Base-by-base conservation (phyloP, 2,329 filamentous ascomycete genomes). In the Aureobasidium lini region DNA sequence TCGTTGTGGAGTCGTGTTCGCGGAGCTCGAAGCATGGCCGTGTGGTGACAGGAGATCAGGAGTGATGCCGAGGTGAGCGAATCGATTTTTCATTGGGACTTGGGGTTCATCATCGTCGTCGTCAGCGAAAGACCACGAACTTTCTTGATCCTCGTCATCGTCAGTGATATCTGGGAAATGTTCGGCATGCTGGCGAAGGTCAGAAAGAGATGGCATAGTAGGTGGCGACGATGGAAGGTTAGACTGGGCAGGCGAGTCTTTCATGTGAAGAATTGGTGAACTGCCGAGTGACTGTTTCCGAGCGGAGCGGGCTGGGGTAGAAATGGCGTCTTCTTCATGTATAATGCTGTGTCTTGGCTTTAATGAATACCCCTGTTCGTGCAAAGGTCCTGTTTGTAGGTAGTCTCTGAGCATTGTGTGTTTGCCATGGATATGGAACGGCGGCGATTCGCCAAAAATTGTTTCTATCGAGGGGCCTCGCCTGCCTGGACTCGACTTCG, bases 381-480 rank as follows among this genome's bases (percentile, higher is more conserved):
- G 67, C 61, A 79, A 76, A 34, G 76, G 72, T 23, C 76, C 76
- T 56, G 76, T 73, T 32, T 75, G 76, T 8, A 80, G 71, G 16
- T 81, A 71, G 64, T 81, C 77, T 60, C 76, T 74, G 47, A 82
- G 70, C 59, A 61, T 37, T 18, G 39, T 61, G 28, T 56, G 73
- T 72, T 57, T 74, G 70, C 54, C 52, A 52, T 57, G 59, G n/a
- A 52, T 39, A 8, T 61, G 52, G 9, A 42, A 44, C n/a, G 59
- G 59, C 18, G 59, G 59, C 8, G 87, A 89, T 66, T 92, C 88
- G 72, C 92, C 88, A 71, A 91, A 92, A 77, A 91, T 88, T 28
- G 84, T 89, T 68, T 91, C 88, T 52, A 91, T 84, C 50, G 79
- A 76, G 15, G 88, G 87, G 31, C 86, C 87, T 39, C 89, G 84